A percentile compares a stretch with the other conserved stretches of the same genome.
Evolutionary conservation across 2,329 filamentous ascomycete species (phyloP).

Genomic region (Colletotrichum coccodes): DNA sequence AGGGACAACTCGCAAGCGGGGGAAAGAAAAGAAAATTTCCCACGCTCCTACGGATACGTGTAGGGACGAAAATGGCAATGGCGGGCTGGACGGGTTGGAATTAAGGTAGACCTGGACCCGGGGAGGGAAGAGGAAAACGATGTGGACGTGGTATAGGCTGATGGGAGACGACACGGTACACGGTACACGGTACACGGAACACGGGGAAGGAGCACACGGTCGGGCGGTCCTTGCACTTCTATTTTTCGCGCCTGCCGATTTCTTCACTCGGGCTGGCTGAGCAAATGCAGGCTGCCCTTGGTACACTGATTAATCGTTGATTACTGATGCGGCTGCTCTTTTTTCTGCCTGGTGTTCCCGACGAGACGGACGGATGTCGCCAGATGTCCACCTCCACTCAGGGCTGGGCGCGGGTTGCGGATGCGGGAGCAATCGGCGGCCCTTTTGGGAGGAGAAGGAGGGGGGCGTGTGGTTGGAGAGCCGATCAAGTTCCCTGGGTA

Average conservation of each 20-base stretch:
- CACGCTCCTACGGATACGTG: no score
- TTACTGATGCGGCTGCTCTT: background rate
- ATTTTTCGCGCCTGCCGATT: no score
- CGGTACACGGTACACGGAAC: slow-evolving; percentile 1
- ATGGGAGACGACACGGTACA: background rate
- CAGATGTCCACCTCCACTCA: slow-evolving; percentile 2
- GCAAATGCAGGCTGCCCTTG: background rate
- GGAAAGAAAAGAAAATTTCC: background rate
- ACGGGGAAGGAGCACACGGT: slow-evolving; percentile 12
- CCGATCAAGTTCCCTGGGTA: background rate
- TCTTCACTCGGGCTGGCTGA: no score
- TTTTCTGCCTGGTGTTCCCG: background rate
- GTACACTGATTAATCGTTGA: background rate
- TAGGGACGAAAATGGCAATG: background rate
- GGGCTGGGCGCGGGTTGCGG: slow-evolving; percentile 1
- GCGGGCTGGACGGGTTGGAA: no score
- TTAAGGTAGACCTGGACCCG: background rate
- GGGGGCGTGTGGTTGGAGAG: background rate
- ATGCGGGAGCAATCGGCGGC: slow-evolving; percentile 13
- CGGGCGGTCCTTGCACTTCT: slow-evolving; percentile 11
- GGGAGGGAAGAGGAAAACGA: background rate
- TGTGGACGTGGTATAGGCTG: background rate
- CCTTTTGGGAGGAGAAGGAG: background rate
- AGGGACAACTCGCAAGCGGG: background rate
- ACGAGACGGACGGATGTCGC: slow-evolving; percentile 12